Evolutionary conservation across 352 stramenopile species (phyloP).

Genomic region (Phytophthora hybrid): DNA sequence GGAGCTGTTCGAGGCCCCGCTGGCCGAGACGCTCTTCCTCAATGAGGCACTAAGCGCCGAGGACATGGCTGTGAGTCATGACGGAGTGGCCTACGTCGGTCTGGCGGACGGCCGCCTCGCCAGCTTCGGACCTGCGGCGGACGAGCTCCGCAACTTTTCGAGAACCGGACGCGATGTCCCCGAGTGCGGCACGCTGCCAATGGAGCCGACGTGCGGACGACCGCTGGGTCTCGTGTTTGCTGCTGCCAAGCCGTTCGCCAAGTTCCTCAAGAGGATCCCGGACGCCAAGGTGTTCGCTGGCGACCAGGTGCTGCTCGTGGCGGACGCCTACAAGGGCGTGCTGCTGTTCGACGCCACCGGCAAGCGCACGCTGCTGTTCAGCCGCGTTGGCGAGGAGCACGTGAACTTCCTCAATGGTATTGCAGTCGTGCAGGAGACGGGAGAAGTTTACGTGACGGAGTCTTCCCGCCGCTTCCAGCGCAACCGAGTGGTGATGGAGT

Average conservation of each 20-base stretch:
- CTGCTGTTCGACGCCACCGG: conserved; percentile 64
- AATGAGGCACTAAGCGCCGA: conserved; percentile 52
- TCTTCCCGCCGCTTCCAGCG: conserved; percentile 61
- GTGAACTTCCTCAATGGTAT: conserved; percentile 63
- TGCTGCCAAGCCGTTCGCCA: conserved; percentile 42
- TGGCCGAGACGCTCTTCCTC: conserved; percentile 46
- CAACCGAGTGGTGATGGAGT: conserved; percentile 54
- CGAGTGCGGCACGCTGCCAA: conserved; percentile 41
- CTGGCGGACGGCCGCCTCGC: conserved; percentile 65
- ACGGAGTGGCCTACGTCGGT: conserved; percentile 57
- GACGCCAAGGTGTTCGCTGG: conserved; percentile 48
- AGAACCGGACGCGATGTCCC: conserved; percentile 49
- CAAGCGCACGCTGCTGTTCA: conserved; percentile 63
- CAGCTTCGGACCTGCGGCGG: conserved; percentile 38
- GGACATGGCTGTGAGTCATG: conserved; percentile 53
- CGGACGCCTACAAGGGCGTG: conserved; percentile 69
- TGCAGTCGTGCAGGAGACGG: conserved; percentile 45
- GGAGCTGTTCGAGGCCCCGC: conserved; percentile 33
- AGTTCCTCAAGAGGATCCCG: conserved; percentile 57
- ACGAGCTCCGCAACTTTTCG: conserved; percentile 57
- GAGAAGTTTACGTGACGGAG: conserved; percentile 67
- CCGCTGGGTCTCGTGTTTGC: conserved; percentile 62
- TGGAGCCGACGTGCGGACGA: conserved; percentile 59
- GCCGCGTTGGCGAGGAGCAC: conserved; percentile 46
- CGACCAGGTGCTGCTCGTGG: conserved; percentile 67